Conservation (phyloP, 139 green algal genomes). For the Protoeuglena noctilucae region DNA sequence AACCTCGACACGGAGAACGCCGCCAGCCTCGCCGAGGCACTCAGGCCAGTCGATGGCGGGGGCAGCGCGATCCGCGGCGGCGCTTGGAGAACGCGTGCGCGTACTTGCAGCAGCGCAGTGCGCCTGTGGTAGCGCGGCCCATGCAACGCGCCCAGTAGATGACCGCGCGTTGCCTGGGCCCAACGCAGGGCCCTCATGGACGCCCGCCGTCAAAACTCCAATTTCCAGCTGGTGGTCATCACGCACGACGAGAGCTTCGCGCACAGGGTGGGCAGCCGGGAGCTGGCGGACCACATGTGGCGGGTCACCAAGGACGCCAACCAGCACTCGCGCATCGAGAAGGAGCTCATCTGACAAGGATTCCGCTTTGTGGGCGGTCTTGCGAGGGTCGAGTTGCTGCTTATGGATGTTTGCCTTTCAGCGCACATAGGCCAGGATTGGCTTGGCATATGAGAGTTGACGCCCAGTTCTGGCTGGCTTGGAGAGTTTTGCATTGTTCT, state of each 20-base stretch:
- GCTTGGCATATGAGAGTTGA: too few species aligned
- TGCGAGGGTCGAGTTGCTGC: too few species aligned
- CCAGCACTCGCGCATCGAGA: constrained; percentile 42
- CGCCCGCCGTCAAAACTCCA: constrained; percentile 56
- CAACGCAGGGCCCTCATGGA: constrained; percentile 52
- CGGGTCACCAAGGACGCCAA: constrained; percentile 72
- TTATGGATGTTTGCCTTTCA: too few species aligned
- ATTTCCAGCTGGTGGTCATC: constrained; percentile 99
- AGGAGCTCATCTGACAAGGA: constrained; percentile 39
- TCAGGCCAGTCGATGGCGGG: constrained; percentile 24
- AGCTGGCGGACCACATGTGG: constrained; percentile 61
- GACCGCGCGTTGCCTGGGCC: background rate
- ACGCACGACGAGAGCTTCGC: constrained; percentile 90
- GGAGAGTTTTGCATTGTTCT: too few species aligned
- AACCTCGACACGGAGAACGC: constrained; percentile 81
- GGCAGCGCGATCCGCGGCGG: background rate
- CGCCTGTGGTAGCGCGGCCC: too few species aligned
- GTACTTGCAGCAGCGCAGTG: too few species aligned
- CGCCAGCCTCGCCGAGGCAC: constrained; percentile 56
- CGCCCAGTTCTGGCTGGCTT: too few species aligned
- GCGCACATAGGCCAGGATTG: too few species aligned
- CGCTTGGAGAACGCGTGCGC: background rate
- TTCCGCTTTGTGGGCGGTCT: too few species aligned
- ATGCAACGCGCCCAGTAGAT: too few species aligned
- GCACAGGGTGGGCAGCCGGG: constrained; percentile 11